phyloP scores from a whole-genome alignment of 257 asterid species.

The Solanum bukasovii region DNA sequence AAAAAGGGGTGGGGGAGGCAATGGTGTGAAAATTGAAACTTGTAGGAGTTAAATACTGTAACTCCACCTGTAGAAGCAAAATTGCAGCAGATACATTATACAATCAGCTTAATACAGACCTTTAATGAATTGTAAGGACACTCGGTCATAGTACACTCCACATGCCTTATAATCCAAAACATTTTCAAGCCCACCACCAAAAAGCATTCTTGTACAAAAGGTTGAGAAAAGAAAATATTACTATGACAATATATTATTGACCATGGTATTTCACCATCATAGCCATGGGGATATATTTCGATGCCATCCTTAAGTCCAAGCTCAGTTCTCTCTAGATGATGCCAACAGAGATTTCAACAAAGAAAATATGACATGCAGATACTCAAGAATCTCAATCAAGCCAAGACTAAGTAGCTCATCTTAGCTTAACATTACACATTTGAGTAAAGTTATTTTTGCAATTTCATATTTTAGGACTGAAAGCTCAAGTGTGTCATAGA shows the following conservation, averaged over 20 bases:
- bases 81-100: neutral
- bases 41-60: neutral
- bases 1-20: neutral
- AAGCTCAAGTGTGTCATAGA: too few relatives aligned
- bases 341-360: neutral
- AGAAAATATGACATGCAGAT: neutral
- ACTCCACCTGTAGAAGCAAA: neutral
- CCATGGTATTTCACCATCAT: neutral
- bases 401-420: neutral
- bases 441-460: too few relatives aligned
- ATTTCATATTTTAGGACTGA: too few relatives aligned
- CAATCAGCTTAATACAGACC: neutral
- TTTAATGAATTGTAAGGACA: neutral
- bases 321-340: neutral
- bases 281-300: neutral
- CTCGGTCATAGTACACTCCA: neutral
- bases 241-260: neutral
- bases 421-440: neutral
- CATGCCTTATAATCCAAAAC: too few relatives aligned
- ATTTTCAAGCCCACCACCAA: neutral
- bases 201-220: neutral
- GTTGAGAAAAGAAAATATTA: neutral
- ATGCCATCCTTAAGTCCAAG: neutral
- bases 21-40: neutral
- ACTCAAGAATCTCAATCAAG: neutral